phyloP scores from a whole-genome alignment of 305 asterid species.

The Ajuga reptans region DNA sequence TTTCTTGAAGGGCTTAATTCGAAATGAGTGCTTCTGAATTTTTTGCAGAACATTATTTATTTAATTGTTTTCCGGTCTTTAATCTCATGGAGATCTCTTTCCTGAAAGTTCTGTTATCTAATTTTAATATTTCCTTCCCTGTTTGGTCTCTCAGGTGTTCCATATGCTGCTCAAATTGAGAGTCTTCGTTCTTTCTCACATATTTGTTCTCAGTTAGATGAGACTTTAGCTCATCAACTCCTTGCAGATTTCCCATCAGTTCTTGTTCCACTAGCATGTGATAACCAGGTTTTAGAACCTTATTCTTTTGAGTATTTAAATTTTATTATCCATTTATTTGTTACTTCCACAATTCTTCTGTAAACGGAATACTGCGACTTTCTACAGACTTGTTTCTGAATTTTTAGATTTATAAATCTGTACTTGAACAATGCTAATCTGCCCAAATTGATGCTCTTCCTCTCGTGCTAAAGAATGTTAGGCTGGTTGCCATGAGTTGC shows the following conservation, averaged over 20 bases:
- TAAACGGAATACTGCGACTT: not conserved
- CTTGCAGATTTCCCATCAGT: constrained; percentile 54
- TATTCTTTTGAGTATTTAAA: not conserved
- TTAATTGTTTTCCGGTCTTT: not conserved
- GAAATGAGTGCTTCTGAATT: not conserved
- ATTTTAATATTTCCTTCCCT: not conserved
- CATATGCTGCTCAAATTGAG: constrained; percentile 52
- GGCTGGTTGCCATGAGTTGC: constrained; percentile 66
- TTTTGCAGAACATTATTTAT: not conserved
- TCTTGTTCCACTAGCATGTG: constrained; percentile 74
- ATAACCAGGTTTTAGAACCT: constrained; percentile 51
- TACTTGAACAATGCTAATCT: not conserved
- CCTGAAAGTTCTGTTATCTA: constrained; percentile 4
- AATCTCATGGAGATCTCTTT: not conserved
- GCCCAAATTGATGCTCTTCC: constrained; percentile 10
- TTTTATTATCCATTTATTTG: not conserved
- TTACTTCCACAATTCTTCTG: constrained; percentile 1
- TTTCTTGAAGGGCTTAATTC: not conserved
- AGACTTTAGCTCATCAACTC: constrained; percentile 39
- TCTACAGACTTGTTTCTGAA: not conserved
- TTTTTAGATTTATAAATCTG: constrained; percentile 1
- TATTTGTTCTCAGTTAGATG: constrained; percentile 52
- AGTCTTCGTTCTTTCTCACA: constrained; percentile 50
- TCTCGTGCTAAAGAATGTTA: constrained; percentile 41
- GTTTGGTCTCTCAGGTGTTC: constrained; percentile 42